phyloP scores from a whole-genome alignment of 2,329 filamentous ascomycete genomes.

The Aspergillus pseudoglaucus region DNA sequence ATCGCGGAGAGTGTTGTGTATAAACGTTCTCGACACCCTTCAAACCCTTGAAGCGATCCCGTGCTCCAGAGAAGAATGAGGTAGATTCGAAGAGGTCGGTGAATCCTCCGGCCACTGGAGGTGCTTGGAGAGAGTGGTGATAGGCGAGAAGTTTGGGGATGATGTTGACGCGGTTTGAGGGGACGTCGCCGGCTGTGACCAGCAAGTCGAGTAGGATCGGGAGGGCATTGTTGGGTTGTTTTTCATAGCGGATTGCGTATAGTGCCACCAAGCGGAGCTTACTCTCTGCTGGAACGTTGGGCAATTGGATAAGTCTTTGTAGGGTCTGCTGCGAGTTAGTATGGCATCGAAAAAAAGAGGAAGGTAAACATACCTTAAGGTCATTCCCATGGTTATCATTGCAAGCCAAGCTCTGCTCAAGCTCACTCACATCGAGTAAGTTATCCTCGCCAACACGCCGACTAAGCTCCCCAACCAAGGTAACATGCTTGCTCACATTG shows the following conservation, averaged over 20 bases:
- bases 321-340: constrained; percentile 53
- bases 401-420: constrained; percentile 94
- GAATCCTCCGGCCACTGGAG: constrained; percentile 68
- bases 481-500: constrained; percentile 98
- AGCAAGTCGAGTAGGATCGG: constrained; percentile 83
- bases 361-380: constrained; percentile 60
- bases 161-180: constrained; percentile 66
- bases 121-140: constrained; percentile 76
- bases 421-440: constrained; percentile 89
- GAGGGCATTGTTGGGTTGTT: constrained; percentile 74
- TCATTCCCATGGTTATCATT: constrained; percentile 91
- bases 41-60: constrained; percentile 83
- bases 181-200: constrained; percentile 72
- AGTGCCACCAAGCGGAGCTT: constrained; percentile 87
- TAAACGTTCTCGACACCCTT: constrained; percentile 99
- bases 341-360: neutral
- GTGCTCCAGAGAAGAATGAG: constrained; percentile 83
- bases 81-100: constrained; percentile 87
- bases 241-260: constrained; percentile 91
- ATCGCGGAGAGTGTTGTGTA: constrained; percentile 85
- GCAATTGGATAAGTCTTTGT: constrained; percentile 77
- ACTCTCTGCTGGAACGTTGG: constrained; percentile 68
- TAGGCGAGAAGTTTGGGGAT: constrained; percentile 79
- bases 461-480: constrained; percentile 87
- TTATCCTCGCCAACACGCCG: constrained; percentile 78